Base-by-base conservation (phyloP, 495 filamentous ascomycete genomes). In the Penicillium simplicissimum region DNA sequence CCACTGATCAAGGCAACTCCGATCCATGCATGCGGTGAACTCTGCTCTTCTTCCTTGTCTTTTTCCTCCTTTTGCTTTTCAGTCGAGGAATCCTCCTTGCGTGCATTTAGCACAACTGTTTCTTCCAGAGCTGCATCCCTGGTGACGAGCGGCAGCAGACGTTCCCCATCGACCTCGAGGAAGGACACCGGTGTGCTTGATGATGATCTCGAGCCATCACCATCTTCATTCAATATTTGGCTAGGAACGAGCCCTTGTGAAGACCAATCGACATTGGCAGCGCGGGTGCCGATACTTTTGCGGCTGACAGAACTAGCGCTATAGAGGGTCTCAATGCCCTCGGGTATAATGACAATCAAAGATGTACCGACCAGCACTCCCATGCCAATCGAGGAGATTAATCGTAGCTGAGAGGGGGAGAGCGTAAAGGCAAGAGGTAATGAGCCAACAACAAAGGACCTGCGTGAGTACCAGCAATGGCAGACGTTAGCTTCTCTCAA, bases 341-440 rank as follows among this genome's bases (percentile, higher is more conserved):
- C 95, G 0, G 95, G 95, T 68, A 98, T 96, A 71, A 98, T 98
- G 3, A 98, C 92, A 58, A 98, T 93, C 65, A 98, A 83, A 9
- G 92, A 92, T 36, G 94, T 98, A 37, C 95, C 95, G 21, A 98
- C 93, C 8, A 98, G 81, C 15, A 98, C 88, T 42, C 95, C 95
- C 79, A 97, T 92, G 34, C 95, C 95, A 71, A 98, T 86, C 21
- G 92, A 91, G 11, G 93, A 93, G 72, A 98, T 91, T 37, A 97
- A 74, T 69, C 95, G 87, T 25, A 97, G 80, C 71, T 96, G 92
- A 37, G 91, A 91, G 60, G 88, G 87, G n/a, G 95, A 93, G 14
- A 98, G 84, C 54, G 88, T 84, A 79, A 98, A 90, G 42, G 91
- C 93, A 37, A 98, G 82, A 58, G 95, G 95, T 69, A 98, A 85